These are phyloP conservation scores for Phytomonas sp. DNA, from an alignment of 208 protist species.

Conservation along the genomic window DNA sequence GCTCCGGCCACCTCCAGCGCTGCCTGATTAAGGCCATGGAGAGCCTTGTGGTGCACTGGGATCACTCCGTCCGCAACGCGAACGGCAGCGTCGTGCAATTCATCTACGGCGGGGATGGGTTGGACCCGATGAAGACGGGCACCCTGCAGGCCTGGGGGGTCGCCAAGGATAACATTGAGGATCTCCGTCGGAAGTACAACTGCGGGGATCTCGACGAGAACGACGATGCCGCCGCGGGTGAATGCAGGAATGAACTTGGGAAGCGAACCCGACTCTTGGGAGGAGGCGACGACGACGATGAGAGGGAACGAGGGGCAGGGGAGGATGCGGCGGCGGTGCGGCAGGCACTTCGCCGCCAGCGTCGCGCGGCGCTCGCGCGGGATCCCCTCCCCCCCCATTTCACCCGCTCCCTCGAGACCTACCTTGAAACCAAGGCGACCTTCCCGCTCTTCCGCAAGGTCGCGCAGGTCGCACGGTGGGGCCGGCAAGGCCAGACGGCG, in stretches of 20 bases:
- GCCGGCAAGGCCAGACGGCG: slow-evolving; percentile 22
- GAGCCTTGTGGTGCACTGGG: slow-evolving; percentile 90
- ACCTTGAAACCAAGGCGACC: slow-evolving; percentile 47
- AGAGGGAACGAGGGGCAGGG: slow-evolving; percentile 12
- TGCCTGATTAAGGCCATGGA: slow-evolving; percentile 97
- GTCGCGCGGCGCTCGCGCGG: slow-evolving; percentile 23
- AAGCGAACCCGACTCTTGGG: slow-evolving; percentile 9
- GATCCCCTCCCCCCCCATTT: slow-evolving; percentile 54
- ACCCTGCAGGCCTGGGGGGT: slow-evolving; percentile 92
- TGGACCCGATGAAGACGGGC: slow-evolving; percentile 92
- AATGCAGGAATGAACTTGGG: not conserved
- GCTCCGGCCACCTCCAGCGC: slow-evolving; percentile 98
- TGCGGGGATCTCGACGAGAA: not conserved
- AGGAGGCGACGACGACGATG: slow-evolving; percentile 20
- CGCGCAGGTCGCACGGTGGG: slow-evolving; percentile 72
- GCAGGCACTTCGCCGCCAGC: slow-evolving; percentile 23
- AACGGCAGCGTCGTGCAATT: slow-evolving; percentile 96
- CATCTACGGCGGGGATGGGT: slow-evolving; percentile 97
- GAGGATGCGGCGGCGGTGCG: slow-evolving; percentile 27
- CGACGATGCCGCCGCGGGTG: not conserved
- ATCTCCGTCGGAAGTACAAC: slow-evolving; percentile 26
- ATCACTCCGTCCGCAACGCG: slow-evolving; percentile 92
- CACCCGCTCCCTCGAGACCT: slow-evolving; percentile 29
- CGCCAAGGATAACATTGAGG: slow-evolving; percentile 72
- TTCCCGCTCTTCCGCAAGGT: slow-evolving; percentile 71